A percentile compares a stretch with the other conserved stretches of the same genome.
Conservation (phyloP, 164 flowering plant genomes). For the Tetracentron sinense region DNA sequence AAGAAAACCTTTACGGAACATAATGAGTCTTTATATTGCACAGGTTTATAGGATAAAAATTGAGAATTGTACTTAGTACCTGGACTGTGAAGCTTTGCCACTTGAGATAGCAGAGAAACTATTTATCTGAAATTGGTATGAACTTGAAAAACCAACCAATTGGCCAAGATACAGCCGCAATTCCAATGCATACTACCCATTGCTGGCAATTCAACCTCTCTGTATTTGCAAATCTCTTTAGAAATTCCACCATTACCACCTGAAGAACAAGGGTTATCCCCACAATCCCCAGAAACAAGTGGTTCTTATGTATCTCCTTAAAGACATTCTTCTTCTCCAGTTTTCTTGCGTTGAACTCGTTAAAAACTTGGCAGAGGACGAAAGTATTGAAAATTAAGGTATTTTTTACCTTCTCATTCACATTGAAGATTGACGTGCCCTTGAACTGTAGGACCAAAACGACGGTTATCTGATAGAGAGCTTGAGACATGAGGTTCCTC, state of each 20-base stretch:
- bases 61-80: not conserved
- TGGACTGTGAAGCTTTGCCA: not conserved
- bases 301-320: not conserved
- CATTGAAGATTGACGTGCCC: not conserved
- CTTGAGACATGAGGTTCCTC: conserved; percentile 67
- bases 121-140: conserved; percentile 13
- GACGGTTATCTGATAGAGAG: conserved; percentile 16
- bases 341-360: conserved; percentile 6
- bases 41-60: too few relatives aligned
- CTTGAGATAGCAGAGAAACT: conserved; percentile 22
- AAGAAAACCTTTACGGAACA: too few relatives aligned
- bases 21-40: too few relatives aligned
- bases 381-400: conserved; percentile 57
- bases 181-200: not conserved
- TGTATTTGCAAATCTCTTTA: not conserved
- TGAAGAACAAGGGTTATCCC: conserved; percentile 33
- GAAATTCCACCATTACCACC: conserved; percentile 30
- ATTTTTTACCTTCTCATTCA: conserved; percentile 1
- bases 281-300: not conserved
- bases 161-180: conserved; percentile 4
- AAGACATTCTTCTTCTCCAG: conserved; percentile 39
- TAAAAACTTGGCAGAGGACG: not conserved
- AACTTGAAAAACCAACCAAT: conserved; percentile 1
- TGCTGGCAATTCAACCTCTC: not conserved
- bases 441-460: not conserved